These are phyloP conservation scores for Vachellia pachyceras DNA, from an alignment of 306 rosid genomes.

Conservation along the genomic window DNA sequence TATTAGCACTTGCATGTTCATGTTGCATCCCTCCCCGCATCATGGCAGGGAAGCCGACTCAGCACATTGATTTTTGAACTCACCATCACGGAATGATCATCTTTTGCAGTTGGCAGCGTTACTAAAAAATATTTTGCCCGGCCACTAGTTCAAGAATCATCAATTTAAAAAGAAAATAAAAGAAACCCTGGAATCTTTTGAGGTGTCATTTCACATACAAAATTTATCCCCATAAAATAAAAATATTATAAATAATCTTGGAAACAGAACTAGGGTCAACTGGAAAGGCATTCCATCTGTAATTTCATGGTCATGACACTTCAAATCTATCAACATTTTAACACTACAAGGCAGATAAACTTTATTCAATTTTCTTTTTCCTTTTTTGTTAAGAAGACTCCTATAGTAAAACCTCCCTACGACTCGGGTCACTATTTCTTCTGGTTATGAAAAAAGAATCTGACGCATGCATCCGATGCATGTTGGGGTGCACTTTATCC, in stretches of 20 bases:
- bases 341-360: neutral
- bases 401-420: neutral
- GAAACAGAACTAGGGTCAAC: neutral
- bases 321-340: neutral
- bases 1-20: neutral
- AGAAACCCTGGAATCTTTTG: neutral
- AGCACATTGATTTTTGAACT: too few relatives aligned
- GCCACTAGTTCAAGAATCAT: neutral
- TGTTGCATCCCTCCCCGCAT: too few relatives aligned
- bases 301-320: neutral
- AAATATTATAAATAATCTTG: neutral
- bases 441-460: conserved; percentile 22
- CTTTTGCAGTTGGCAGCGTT: neutral
- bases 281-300: neutral
- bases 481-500: conserved; percentile 3
- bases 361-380: neutral
- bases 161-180: neutral
- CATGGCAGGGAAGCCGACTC: neutral
- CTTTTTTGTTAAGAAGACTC: neutral
- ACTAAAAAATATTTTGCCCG: too few relatives aligned
- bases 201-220: neutral
- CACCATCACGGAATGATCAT: neutral
- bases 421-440: conserved; percentile 14
- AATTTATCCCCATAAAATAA: neutral
- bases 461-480: neutral